Percentiles rank a stretch among this genome's conserved stretches.
phyloP scores from a whole-genome alignment of 768 basidiomycete genomes.

The Auriscalpium vulgare region DNA sequence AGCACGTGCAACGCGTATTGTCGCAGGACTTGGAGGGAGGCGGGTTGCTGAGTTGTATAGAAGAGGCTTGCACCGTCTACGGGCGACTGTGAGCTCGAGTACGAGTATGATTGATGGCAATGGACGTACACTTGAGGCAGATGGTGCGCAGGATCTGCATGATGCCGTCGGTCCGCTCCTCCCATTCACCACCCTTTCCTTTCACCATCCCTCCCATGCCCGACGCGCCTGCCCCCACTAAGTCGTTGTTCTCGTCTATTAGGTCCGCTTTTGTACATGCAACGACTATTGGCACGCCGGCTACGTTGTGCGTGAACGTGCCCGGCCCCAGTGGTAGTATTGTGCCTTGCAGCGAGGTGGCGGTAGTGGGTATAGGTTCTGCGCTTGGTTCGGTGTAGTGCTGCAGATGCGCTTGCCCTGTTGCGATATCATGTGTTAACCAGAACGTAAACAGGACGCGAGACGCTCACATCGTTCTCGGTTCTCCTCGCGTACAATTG shows the following conservation, averaged over 20 bases:
- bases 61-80: constrained; percentile 88
- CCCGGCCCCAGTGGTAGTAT: constrained; percentile 80
- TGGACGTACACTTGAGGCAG: constrained; percentile 76
- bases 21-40: constrained; percentile 66
- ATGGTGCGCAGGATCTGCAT: constrained; percentile 94
- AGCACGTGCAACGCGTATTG: constrained; percentile 80
- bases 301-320: constrained; percentile 76
- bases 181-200: constrained; percentile 88
- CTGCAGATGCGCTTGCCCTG: constrained; percentile 85
- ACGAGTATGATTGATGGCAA: background rate
- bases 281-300: constrained; percentile 83
- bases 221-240: constrained; percentile 59
- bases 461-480: constrained; percentile 66
- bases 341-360: constrained; percentile 53
- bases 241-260: constrained; percentile 76
- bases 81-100: background rate
- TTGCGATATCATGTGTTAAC: background rate
- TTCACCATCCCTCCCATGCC: constrained; percentile 90
- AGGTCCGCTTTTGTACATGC: constrained; percentile 90
- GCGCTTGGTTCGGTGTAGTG: constrained; percentile 80
- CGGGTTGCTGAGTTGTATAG: constrained; percentile 79
- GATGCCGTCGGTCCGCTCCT: constrained; percentile 89
- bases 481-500: constrained; percentile 72
- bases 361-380: constrained; percentile 54
- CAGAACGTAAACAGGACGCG: background rate